A percentile compares a stretch with the other conserved stretches of the same genome.
Conservation (phyloP, 441 rosid genomes). For the Gossypium davidsonii region DNA sequence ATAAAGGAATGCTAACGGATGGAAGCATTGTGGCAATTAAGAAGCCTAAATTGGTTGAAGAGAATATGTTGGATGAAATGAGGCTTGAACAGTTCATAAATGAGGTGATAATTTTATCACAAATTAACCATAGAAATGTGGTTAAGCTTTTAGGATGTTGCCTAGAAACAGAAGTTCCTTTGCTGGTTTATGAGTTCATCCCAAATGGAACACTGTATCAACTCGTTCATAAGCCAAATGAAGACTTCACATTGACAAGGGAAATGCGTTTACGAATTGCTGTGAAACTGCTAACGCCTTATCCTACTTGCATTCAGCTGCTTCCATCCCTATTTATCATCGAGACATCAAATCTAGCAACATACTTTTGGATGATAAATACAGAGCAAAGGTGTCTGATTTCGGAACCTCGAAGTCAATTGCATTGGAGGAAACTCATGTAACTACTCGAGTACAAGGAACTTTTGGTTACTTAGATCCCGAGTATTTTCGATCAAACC, state of each 20-base stretch:
- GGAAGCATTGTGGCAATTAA: constrained; percentile 23
- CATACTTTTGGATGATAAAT: not conserved
- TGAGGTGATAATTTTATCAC: too few species aligned
- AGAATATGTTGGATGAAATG: not conserved
- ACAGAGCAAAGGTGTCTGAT: not conserved
- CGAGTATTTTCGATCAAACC: not conserved
- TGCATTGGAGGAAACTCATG: not conserved
- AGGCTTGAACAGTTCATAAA: not conserved
- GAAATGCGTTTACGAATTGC: not conserved
- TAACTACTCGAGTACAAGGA: not conserved
- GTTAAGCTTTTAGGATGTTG: too few species aligned
- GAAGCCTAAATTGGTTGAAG: constrained; percentile 1
- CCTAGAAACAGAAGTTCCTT: too few species aligned
- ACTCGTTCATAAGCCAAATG: not conserved
- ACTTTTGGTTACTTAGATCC: not conserved
- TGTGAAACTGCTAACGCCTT: not conserved
- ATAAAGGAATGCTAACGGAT: not conserved
- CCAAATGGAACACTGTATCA: not conserved
- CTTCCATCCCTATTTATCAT: not conserved
- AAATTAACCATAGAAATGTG: too few species aligned
- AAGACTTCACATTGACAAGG: not conserved
- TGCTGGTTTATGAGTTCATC: not conserved
- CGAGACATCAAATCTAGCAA: not conserved
- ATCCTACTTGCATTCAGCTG: not conserved
- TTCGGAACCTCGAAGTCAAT: not conserved